Percentiles rank a stretch among this genome's conserved stretches.
phyloP scores from a whole-genome alignment of 1,284 basidiomycete species.

The Ceratobasidium papillatum region DNA sequence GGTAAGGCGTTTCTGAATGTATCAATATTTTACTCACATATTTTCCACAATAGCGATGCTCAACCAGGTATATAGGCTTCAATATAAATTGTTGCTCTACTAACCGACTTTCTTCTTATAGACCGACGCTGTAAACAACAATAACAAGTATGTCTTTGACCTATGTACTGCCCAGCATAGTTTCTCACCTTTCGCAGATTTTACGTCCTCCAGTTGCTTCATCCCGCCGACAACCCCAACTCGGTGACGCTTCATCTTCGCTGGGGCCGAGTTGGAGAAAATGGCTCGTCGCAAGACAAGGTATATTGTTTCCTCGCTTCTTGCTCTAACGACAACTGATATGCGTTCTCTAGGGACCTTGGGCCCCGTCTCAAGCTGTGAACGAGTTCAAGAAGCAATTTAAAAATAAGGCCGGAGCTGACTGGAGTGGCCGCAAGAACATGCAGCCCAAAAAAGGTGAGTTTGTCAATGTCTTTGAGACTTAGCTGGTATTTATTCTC shows the following conservation, averaged over 20 bases:
- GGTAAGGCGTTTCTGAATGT: slow-evolving; percentile 46
- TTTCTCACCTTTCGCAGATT: slow-evolving; percentile 50
- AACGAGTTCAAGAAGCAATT: slow-evolving; percentile 70
- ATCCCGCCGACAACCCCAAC: slow-evolving; percentile 57
- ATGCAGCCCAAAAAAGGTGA: slow-evolving; percentile 64
- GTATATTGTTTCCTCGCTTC: slow-evolving; percentile 49
- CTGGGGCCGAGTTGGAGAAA: slow-evolving; percentile 69
- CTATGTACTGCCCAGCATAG: no score
- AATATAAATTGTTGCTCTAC: background rate
- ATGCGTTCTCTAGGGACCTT: slow-evolving; percentile 52
- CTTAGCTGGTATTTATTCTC: background rate
- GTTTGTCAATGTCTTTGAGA: slow-evolving; percentile 32
- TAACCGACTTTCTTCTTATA: background rate
- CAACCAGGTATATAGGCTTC: slow-evolving; percentile 56
- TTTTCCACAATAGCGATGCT: slow-evolving; percentile 56
- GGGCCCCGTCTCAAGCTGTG: slow-evolving; percentile 53
- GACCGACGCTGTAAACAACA: slow-evolving; percentile 36
- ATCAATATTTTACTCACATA: background rate
- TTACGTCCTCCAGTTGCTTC: slow-evolving; percentile 69
- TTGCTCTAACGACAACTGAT: background rate
- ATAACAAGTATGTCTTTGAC: slow-evolving; percentile 15
- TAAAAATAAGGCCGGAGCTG: slow-evolving; percentile 60
- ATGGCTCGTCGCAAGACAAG: slow-evolving; percentile 61
- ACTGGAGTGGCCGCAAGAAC: slow-evolving; percentile 63
- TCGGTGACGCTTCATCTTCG: slow-evolving; percentile 60